Evolutionary conservation across 805 yeast species (phyloP), one percentile per base, ranked within the genome.

Genomic region (Kockiozyma suomiensis): DNA sequence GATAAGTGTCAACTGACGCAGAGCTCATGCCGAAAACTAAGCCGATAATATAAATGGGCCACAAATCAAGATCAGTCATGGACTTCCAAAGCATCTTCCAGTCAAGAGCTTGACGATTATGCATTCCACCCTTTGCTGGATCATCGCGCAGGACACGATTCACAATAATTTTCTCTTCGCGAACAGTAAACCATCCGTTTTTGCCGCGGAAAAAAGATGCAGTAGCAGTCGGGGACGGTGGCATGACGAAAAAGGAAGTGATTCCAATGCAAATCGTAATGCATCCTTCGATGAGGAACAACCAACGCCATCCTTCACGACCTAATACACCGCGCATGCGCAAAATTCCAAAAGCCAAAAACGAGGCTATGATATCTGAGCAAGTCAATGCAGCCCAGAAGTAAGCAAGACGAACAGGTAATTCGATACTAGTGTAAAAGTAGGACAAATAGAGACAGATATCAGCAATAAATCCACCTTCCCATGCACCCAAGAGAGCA

Each of bases 401-500:
- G 63, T 76, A 76, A 1, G 87, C 79, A 42, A 84, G 70, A 59
- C 88, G 74, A 32, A 82, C 70, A 0, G 87, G 78, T 17, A 85
- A 73, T 69, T 85, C 88, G 17, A 74, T 69, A n/a, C 79, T 67
- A 1, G 82, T 85, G 71, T 81, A 85, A 71, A 84, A 85, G 70
- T 84, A 85, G 2, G 85, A 80, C 73, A 85, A 72, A 83, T 86
- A 85, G 51, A 84, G 69, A 57, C 81, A 77, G 35, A 81, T 71
- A 62, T 84, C 88, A 41, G 85, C 82, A 62, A 85, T 84, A 58
- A 84, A 84, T 0, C 88, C 87, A 59, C 88, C 88, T 70, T 85
- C 85, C 32, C 81, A 70, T 2, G 79, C 67, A 1, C 88, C 88
- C 21, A 85, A 65, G 4, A 85, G 72, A 0, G 81, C 81, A 59